Evolutionary conservation across 768 basidiomycete species (phyloP).

Genomic region (Mycena vitilis): DNA sequence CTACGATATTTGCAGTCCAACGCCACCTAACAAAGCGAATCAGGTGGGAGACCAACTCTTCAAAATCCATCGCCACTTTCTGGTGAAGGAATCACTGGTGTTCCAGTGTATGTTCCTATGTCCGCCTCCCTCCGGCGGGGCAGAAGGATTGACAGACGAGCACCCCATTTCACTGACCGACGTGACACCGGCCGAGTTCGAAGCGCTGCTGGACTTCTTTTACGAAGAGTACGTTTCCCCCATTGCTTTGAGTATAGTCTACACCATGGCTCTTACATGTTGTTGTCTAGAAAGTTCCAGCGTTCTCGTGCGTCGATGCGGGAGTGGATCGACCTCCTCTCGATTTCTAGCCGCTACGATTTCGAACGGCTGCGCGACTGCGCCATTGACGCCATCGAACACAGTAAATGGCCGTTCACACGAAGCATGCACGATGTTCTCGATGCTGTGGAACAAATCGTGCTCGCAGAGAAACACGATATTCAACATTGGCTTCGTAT

Average conservation of each 20-base stretch:
- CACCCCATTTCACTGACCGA: conserved; percentile 47
- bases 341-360: conserved; percentile 52
- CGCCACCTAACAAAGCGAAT: neutral
- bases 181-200: conserved; percentile 49
- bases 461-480: conserved; percentile 33
- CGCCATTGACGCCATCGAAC: conserved; percentile 47
- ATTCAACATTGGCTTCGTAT: conserved; percentile 31
- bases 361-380: conserved; percentile 49
- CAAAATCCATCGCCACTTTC: conserved; percentile 54
- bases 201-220: conserved; percentile 52
- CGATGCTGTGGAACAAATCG: conserved; percentile 27
- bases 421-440: neutral
- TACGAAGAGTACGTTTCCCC: conserved; percentile 54
- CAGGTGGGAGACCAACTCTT: conserved; percentile 54
- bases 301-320: conserved; percentile 21
- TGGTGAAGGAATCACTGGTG: conserved; percentile 51
- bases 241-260: no score
- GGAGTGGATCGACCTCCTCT: conserved; percentile 54
- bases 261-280: no score
- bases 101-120: conserved; percentile 53
- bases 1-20: neutral
- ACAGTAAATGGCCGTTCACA: neutral
- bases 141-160: conserved; percentile 48
- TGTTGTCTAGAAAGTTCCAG: conserved; percentile 26
- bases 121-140: conserved; percentile 37